Base-by-base conservation (phyloP, 139 green algal species). In the Micractinium conductrix region DNA sequence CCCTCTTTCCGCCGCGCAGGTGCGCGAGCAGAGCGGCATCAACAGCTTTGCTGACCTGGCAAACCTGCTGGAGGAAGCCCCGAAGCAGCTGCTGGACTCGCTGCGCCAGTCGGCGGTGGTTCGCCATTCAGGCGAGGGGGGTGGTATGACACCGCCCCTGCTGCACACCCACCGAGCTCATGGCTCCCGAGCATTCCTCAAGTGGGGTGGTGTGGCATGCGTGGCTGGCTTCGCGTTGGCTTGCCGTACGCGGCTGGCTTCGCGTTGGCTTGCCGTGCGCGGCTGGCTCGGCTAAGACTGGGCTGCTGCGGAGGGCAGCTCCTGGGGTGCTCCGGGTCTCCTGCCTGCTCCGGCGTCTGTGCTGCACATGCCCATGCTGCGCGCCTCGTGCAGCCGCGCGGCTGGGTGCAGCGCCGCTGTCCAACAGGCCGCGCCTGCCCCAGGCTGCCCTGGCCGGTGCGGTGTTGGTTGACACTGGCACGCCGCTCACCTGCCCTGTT, bases 31-130 rank as follows among this genome's bases (percentile, higher is more conserved):
- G 22, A 68, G 86, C 0, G 92, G 92, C 55, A 84, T 95, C 17
- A 78, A 72, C 33, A 78, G 62, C 0, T 91, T 95, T 55, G 82
- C 84, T 14, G 92, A 95, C 86, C 89, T 95, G 63, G 83, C 81
- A 1, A 84, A 87, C 60, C 79, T 95, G 40, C 87, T 95, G 71
- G 67, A 89, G 42, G 76, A 76, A n/a, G 73, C 90, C 4, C 90
- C 92, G 0, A 62, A 86, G 0, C 74, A 89, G 10, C 74, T 96
- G 33, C 82, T 93, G n/a, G 89, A 95, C 42, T 79, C 91, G 37
- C 79, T 96, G 30, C 86, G 89, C 60, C 89, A 93, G 24, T 74
- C 79, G 21, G 82, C 89, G 24, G 75, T 93, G 6, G 83, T 94
- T 5, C 75, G 91, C 8, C 80, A 87, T 40, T 83, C 90, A 6